Conservation (phyloP, 225 moss, liverwort and hornwort species). For the Marchantia paleacea region DNA sequence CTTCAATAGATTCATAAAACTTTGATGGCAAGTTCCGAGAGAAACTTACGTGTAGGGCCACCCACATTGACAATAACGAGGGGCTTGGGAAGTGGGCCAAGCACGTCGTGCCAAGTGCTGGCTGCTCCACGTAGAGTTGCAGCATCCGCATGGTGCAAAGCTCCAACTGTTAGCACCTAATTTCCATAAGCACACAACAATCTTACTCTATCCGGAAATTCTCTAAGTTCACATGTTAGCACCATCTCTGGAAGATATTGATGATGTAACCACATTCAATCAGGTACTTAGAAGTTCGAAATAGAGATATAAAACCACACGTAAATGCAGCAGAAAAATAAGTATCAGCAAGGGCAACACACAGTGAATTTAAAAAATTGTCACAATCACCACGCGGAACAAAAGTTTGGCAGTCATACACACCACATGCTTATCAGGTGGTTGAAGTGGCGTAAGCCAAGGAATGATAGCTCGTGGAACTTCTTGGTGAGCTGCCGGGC, state of each 20-base stretch:
- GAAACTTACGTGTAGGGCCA: conserved; percentile 75
- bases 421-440: conserved; percentile 90
- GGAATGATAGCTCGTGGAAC: conserved; percentile 71
- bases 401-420: conserved; percentile 21
- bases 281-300: neutral
- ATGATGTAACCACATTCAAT: neutral
- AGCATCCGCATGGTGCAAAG: conserved; percentile 94
- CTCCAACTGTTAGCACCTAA: conserved; percentile 83
- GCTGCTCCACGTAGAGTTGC: conserved; percentile 80
- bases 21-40: neutral
- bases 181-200: conserved; percentile 23
- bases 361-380: neutral
- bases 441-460: conserved; percentile 83
- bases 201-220: conserved; percentile 17
- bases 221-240: neutral
- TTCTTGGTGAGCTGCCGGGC: conserved; percentile 80
- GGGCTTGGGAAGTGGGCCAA: conserved; percentile 80
- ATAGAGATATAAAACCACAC: neutral
- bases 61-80: conserved; percentile 82
- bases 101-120: conserved; percentile 68
- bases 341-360: neutral
- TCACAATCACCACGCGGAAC: neutral
- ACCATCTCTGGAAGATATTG: neutral
- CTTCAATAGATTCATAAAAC: neutral
- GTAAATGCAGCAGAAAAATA: neutral